Conservation (phyloP, 2,329 filamentous ascomycete genomes). For the Dactylellina haptotyla region DNA sequence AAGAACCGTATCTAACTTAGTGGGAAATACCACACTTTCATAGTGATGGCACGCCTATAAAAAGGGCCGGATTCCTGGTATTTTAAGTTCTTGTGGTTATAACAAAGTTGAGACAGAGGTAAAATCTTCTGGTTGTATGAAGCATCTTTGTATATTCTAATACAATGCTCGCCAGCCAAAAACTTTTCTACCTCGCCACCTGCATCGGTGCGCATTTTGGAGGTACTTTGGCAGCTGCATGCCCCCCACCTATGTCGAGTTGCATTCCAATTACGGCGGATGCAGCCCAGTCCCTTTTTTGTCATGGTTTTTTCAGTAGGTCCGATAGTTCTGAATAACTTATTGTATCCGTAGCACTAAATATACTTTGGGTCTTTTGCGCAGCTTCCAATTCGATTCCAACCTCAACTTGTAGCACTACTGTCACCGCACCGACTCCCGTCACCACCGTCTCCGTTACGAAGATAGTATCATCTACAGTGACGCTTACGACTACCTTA, state of each 20-base stretch:
- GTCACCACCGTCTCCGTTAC: slow-evolving; percentile 1
- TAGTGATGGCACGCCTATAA: no score
- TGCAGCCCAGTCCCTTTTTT: background rate
- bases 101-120: no score
- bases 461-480: background rate
- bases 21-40: no score
- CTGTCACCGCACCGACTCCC: background rate
- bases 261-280: background rate
- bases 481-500: background rate
- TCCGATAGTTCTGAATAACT: background rate
- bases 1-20: no score
- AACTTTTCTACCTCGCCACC: background rate
- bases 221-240: background rate
- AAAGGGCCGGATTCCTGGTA: no score
- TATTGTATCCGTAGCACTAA: no score
- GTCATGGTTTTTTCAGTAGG: background rate
- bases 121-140: no score
- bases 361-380: no score
- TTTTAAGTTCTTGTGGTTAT: no score
- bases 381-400: background rate
- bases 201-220: background rate
- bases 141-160: no score
- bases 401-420: background rate
- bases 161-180: background rate
- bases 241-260: background rate